Base-by-base conservation (phyloP, 2,329 filamentous ascomycete species). In the Cladobotryum protrusum region DNA sequence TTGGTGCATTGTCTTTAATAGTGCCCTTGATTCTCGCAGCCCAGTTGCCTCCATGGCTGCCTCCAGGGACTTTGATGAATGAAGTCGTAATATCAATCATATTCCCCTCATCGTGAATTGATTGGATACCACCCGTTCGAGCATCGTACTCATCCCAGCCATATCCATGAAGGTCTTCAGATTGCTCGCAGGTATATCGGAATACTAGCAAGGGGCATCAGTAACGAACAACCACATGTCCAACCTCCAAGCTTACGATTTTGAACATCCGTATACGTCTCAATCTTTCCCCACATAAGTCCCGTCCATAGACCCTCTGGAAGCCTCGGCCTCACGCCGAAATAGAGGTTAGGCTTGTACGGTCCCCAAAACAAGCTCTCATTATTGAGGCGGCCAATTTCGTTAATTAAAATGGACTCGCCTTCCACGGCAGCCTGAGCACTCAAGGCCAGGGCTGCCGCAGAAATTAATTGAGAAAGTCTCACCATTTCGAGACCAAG, bases 61-160 rank as follows among this genome's bases (percentile, higher is more conserved):
- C 91, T 18, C 91, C 90, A 2, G 91, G 88, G 34, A 96, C 79
- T 71, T 97, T 99, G 63, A 96, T 83, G 69, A 97, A 96, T 46
- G 89, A 87, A 40, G 92, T 96, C 8, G 87, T 95, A 55, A 99
- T 79, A 70, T 97, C 91, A 57, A 99, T 79, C 50, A 80, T 81
- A 70, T 99, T 99, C 44, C 81, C 86, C 48, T 85, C 83, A 67
- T 99, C 93, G 63, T 95, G 89, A 52, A 99, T 92, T 1, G 87
- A 87, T 69, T 99, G 89, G 18, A 87, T 77, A 49, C 93, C 93
- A 54, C 93, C 93, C 50, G 78, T 86, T 51, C 93, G 80, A 18
- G 90, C 85, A 69, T 99, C 93, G 67, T 95, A 99, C 66, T 95
- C 89, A 61, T 97, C 91, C 93, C 93, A 99, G 54, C 93, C 93